Evolutionary conservation across 257 asterid genomes (phyloP).

Genomic region (Avicennia marina): DNA sequence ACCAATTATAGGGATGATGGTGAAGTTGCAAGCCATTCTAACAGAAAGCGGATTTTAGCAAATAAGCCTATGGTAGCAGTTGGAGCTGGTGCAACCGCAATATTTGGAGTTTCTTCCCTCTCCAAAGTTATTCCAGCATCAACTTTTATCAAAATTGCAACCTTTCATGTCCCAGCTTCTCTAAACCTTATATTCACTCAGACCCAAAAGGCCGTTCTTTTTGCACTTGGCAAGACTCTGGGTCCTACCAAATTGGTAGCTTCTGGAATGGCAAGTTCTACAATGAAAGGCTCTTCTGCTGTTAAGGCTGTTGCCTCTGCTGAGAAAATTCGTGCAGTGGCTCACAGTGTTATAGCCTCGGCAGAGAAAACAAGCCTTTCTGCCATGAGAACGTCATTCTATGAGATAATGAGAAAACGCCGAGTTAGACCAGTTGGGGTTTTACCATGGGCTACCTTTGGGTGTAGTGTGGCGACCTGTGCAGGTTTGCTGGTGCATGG

Average conservation of each 20-base stretch:
- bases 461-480: conserved; percentile 82
- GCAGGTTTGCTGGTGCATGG: conserved; percentile 65
- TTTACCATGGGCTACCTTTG: conserved; percentile 85
- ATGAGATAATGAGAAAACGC: conserved; percentile 84
- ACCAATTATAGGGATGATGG: conserved; percentile 33
- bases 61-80: conserved; percentile 83
- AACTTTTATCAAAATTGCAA: conserved; percentile 55
- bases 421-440: conserved; percentile 45
- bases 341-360: conserved; percentile 76
- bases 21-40: conserved; percentile 23
- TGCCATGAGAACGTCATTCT: conserved; percentile 80
- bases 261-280: conserved; percentile 49
- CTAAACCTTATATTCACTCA: conserved; percentile 56
- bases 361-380: conserved; percentile 86
- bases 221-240: conserved; percentile 50
- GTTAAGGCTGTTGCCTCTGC: conserved; percentile 64
- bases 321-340: conserved; percentile 70
- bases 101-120: conserved; percentile 72
- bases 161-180: conserved; percentile 66
- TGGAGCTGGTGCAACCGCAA: conserved; percentile 95
- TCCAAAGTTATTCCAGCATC: conserved; percentile 78
- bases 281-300: conserved; percentile 46
- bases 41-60: conserved; percentile 44
- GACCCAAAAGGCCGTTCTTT: conserved; percentile 51
- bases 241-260: conserved; percentile 51